Evolutionary conservation across 495 filamentous ascomycete species (phyloP), one percentile per base, ranked within the genome.

Genomic region (Terfezia claveryi): DNA sequence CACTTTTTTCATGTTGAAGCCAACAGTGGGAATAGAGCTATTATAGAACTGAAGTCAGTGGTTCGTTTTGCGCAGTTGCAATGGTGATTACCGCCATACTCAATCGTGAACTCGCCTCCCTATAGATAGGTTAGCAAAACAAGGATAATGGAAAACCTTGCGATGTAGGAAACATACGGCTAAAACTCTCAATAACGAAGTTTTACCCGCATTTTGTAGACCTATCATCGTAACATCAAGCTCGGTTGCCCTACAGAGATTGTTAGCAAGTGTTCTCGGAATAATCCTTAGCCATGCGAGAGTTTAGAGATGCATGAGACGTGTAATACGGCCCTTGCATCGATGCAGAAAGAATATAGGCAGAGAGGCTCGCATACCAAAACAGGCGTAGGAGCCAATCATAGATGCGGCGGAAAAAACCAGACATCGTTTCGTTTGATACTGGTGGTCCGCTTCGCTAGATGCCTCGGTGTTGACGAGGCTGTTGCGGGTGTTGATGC

Each of bases 191-290:
- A 96, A 74, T 66, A 98, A 69, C 37, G 89, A 95, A 51, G 91
- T 96, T 71, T 98, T 98, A 58, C 91, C 91, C 53, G 91, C 91
- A 72, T 98, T 98, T 68, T 98, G 91, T 67, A 98, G 72, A 23
- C 91, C 91, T 72, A 98, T 92, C 86, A 98, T 94, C 58, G 91
- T 98, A 68, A 98, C 86, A 68, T 98, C 89, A 86, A 98, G 94
- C 75, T 98, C 91, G 41, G 86, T 94, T 57, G 88, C 85, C 91
- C 91, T 98, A 62, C 27, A 32, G 37, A 54, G 37, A 44, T 55
- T 59, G 63, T 51, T 55, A 27, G 1, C n/a, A 51, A 23, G 9
- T 52, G 16, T 52, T 20, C n/a, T 51, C 44, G n/a, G n/a, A 51
- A 23, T 27, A 36, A 36, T 52, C 8, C n/a, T 51, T 54, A 20